Base-by-base conservation (phyloP, 2,329 filamentous ascomycete genomes). In the Byssoonygena ceratinophila region DNA sequence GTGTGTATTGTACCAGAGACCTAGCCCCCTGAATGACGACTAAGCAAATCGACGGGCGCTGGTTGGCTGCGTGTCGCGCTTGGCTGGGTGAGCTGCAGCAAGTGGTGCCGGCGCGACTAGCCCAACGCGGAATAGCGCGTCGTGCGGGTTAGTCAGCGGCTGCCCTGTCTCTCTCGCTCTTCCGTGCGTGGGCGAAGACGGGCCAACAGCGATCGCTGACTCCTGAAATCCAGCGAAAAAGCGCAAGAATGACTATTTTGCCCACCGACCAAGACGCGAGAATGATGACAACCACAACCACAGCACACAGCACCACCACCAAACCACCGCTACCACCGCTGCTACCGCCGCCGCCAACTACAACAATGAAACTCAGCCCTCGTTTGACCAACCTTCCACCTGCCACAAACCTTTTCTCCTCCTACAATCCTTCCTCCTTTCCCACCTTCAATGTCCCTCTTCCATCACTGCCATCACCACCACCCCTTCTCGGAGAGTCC, bases 401-500 rank as follows among this genome's bases (percentile, higher is more conserved):
- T 37, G 34, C 44, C 51, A 52, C 51, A 39, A 29, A 18, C 25
- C 44, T 39, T 46, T 48, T 53, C 41, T 47, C 25, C 41, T 27
- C 49, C 44, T 25, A 45, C 41, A 37, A 52, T 46, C 43, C 40
- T 36, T 47, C 36, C 18, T 31, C 23, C 27, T 14, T 43, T 18
- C 27, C 16, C 49, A 2, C 20, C 23, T 23, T 12, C 40, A 9
- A 37, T 18, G 14, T 27, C 20, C 22, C 11, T 14, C 11, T n/a
- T 29, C 40, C 37, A 18, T 20, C 16, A 39, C 57, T 46, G 54
- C 56, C 55, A 58, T 55, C 56, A 50, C 55, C 58, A 58, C 59
- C 55, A 54, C 60, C 57, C 60, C 55, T 56, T 59, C 57, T 50
- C 55, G n/a, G n/a, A n/a, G n/a, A n/a, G 55, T 52, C 40, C 41